phyloP scores from a whole-genome alignment of 1,139 yeast species.

The Nakaseomyces uthaithaninus region DNA sequence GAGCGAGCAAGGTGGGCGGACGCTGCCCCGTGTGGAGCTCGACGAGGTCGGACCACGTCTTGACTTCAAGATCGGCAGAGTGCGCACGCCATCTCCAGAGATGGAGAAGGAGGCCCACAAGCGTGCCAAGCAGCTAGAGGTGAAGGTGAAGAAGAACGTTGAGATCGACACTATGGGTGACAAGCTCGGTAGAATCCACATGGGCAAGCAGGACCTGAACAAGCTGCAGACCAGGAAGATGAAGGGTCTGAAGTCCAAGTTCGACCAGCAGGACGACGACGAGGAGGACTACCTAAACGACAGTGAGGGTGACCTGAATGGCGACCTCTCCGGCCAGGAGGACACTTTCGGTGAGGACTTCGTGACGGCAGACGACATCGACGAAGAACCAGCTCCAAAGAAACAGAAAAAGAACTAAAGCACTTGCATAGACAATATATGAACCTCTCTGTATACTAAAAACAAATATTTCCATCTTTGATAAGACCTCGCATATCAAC shows the following conservation, averaged over 20 bases:
- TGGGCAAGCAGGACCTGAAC: constrained; percentile 88
- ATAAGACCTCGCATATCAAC: too few species aligned
- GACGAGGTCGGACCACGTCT: constrained; percentile 95
- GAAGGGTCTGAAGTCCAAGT: constrained; percentile 91
- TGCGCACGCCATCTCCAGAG: constrained; percentile 77
- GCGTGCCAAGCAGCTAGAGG: constrained; percentile 74
- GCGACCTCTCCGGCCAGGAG: constrained; percentile 36
- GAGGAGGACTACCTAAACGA: constrained; percentile 41
- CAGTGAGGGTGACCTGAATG: constrained; percentile 44
- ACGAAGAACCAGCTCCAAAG: constrained; percentile 36
- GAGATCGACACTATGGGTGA: constrained; percentile 88
- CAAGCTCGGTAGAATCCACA: constrained; percentile 91
- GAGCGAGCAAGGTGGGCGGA: constrained; percentile 58
- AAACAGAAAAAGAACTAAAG: constrained; percentile 26
- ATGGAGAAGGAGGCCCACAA: constrained; percentile 82
- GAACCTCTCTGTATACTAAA: not conserved
- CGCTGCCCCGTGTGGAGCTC: constrained; percentile 85
- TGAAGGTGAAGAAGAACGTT: constrained; percentile 82
- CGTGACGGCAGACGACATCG: constrained; percentile 45
- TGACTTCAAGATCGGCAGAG: constrained; percentile 87
- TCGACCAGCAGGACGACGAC: constrained; percentile 61
- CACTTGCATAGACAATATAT: not conserved
- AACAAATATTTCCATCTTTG: too few species aligned
- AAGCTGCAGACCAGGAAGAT: constrained; percentile 93
- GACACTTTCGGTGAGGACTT: constrained; percentile 63